Evolutionary conservation across 2,329 filamentous ascomycete species (phyloP), one percentile per base, ranked within the genome.

Genomic region (Verticillium zaregamsianum): DNA sequence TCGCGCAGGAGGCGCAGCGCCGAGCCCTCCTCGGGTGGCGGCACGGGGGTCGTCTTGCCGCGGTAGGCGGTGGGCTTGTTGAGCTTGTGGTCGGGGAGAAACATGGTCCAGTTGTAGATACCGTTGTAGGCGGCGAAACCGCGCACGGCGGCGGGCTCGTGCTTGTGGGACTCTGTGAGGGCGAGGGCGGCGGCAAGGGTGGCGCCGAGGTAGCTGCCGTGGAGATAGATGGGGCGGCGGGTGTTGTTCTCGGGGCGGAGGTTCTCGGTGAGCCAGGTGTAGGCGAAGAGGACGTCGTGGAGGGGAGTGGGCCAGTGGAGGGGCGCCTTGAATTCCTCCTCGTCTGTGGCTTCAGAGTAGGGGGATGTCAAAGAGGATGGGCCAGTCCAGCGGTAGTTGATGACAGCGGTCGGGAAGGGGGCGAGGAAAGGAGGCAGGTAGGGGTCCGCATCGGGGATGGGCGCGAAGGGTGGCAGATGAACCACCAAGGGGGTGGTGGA

Each of bases 31-130:
- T 63, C 64, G 2, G 70, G 68, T 37, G 63, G 67, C 5, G 61
- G 61, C 5, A 66, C 59, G 11, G 67, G 59, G 9, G 68, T 61
- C 9, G 59, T 25, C 52, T 55, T 62, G 23, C 60, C 61, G 45
- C 60, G 57, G 9, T 59, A 49, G 14, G 59, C 15, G 12, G 61
- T 40, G 20, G 62, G 61, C 37, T 69, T 66, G 66, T 84, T 79
- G 63, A 79, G 71, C 7, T 75, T 77, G 62, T 86, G 82, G 64
- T 82, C 79, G 0, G 82, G 82, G 12, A 86, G 76, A 62, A 87
- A 84, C 70, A 78, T 82, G 61, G 84, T 86, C 86, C 86, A 89
- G 73, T 89, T 82, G 73, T 86, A 89, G 62, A 89, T 79, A 52
- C 85, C 86, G 65, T 89, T 86, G 71, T 82, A 82, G 8, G 80